Evolutionary conservation across 805 yeast species (phyloP).

Genomic region (Limtongia smithiae): DNA sequence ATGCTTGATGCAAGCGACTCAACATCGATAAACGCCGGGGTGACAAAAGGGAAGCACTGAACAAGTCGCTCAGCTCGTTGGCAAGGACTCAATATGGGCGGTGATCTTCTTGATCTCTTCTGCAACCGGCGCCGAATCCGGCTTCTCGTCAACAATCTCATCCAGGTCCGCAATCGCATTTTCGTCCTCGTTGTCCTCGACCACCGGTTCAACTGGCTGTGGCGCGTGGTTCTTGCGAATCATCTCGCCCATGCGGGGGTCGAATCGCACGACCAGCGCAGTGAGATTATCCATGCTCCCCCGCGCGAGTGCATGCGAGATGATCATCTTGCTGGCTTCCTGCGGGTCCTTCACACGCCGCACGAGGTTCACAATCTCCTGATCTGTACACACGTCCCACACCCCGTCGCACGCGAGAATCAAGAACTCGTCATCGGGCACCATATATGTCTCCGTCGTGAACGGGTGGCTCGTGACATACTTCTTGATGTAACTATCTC

Average conservation of each 20-base stretch:
- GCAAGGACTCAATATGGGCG: too few relatives aligned
- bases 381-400: constrained; percentile 92
- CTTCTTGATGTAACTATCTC: constrained; percentile 89
- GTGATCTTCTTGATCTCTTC: too few relatives aligned
- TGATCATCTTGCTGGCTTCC: constrained; percentile 27
- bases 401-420: constrained; percentile 94
- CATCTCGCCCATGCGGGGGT: constrained; percentile 15
- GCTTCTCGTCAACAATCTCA: too few relatives aligned
- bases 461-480: constrained; percentile 87
- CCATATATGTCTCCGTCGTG: constrained; percentile 80
- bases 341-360: constrained; percentile 43
- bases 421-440: constrained; percentile 64
- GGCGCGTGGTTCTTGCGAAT: constrained; percentile 11
- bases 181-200: constrained; percentile 4
- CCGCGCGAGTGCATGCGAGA: constrained; percentile 59
- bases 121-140: too few relatives aligned
- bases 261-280: constrained; percentile 68
- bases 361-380: constrained; percentile 73
- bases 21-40: too few relatives aligned
- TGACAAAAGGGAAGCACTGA: too few relatives aligned
- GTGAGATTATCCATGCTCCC: constrained; percentile 90
- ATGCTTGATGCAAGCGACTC: too few relatives aligned
- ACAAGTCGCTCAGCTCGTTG: too few relatives aligned
- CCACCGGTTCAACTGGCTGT: constrained; percentile 1
- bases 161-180: constrained; percentile 2